These are phyloP conservation scores for Rhodotorula graminis DNA, from an alignment of 768 basidiomycete genomes.

Conservation along the genomic window DNA sequence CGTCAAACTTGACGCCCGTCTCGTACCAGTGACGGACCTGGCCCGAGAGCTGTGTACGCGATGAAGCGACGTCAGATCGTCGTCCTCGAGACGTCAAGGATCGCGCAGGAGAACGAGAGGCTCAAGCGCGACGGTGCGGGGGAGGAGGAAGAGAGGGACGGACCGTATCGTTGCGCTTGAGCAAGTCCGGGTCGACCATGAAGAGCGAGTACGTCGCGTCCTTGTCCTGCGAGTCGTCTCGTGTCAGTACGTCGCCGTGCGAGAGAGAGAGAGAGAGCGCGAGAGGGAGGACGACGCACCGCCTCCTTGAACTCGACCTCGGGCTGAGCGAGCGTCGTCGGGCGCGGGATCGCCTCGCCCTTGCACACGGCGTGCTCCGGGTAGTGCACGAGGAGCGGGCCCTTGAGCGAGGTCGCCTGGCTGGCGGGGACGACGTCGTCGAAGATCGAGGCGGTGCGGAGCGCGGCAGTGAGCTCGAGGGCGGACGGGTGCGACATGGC, in stretches of 20 bases:
- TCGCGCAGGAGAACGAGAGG: neutral
- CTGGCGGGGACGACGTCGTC: constrained; percentile 8
- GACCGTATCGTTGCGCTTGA: constrained; percentile 10
- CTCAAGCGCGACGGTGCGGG: neutral
- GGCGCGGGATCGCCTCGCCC: constrained; percentile 5
- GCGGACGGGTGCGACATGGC: constrained; percentile 1
- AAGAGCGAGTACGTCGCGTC: constrained; percentile 20
- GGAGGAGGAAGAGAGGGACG: neutral
- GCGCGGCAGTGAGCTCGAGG: neutral
- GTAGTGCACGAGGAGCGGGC: constrained; percentile 8
- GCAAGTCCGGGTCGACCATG: constrained; percentile 17
- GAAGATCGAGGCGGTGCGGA: constrained; percentile 16
- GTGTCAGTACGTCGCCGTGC: neutral
- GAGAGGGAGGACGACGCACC: neutral
- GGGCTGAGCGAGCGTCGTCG: constrained; percentile 6
- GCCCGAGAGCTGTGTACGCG: neutral
- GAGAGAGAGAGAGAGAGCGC: no score
- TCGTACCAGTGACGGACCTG: constrained; percentile 28
- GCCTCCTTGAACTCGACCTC: constrained; percentile 27
- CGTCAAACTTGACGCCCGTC: constrained; percentile 17
- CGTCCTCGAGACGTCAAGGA: no score
- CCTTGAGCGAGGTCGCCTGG: neutral
- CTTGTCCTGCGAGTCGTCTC: neutral
- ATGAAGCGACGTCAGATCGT: no score
- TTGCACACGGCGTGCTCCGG: neutral